Evolutionary conservation across 2,329 filamentous ascomycete genomes (phyloP).

Genomic region (Myriosclerotinia curreyana): DNA sequence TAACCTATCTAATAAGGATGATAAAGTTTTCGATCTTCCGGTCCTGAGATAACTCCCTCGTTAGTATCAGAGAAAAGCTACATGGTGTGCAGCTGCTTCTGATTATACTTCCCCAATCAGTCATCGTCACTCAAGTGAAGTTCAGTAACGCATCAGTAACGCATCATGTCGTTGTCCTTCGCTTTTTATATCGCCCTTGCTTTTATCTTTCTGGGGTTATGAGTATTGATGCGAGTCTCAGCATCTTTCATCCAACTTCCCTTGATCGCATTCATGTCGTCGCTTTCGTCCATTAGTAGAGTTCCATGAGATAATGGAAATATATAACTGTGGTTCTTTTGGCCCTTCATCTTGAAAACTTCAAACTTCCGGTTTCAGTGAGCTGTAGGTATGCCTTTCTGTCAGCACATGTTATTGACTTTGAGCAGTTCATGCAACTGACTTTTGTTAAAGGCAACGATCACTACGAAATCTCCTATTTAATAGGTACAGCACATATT

Average conservation of each 20-base stretch:
- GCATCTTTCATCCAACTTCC: neutral
- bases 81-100: neutral
- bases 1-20: neutral
- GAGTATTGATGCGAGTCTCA: neutral
- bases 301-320: neutral
- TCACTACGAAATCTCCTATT: neutral
- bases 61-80: neutral
- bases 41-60: neutral
- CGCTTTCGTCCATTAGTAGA: neutral
- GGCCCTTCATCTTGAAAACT: neutral
- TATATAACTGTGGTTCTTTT: neutral
- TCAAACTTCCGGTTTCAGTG: neutral
- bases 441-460: neutral
- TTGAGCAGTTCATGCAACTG: neutral
- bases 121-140: neutral
- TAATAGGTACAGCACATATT: no score
- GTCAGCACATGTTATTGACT: neutral
- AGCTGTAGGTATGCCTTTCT: neutral
- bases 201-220: neutral
- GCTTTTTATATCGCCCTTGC: neutral
- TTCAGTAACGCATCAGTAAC: neutral
- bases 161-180: neutral
- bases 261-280: neutral
- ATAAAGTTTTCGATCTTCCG: neutral
- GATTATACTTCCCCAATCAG: neutral